phyloP scores from a whole-genome alignment of 495 filamentous ascomycete species.

The Pseudevernia furfuracea region DNA sequence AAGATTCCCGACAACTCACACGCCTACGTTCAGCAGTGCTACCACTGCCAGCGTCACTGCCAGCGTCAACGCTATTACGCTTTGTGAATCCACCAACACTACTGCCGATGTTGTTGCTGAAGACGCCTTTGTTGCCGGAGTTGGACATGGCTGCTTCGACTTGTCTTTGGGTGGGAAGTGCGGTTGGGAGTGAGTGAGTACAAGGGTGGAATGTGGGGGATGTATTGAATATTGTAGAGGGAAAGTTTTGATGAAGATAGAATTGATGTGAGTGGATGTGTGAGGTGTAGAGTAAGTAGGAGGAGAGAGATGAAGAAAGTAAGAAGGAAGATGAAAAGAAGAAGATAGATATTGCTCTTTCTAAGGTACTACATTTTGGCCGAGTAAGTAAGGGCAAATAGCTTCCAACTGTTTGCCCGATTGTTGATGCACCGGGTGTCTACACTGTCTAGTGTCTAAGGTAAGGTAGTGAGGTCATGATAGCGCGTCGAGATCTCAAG shows the following conservation, averaged over 20 bases:
- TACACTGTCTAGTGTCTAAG: too few relatives aligned
- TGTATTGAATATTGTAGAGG: background rate
- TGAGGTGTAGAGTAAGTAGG: too few relatives aligned
- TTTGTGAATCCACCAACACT: background rate
- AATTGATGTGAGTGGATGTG: background rate
- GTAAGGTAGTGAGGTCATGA: background rate
- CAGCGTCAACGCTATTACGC: conserved; percentile 4
- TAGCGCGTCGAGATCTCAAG: background rate
- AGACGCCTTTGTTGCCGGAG: conserved; percentile 18
- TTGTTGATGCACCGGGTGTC: background rate
- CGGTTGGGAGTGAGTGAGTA: background rate
- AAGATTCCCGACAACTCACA: conserved; percentile 14
- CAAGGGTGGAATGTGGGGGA: background rate
- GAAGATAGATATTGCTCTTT: background rate
- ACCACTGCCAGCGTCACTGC: background rate
- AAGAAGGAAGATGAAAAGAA: background rate
- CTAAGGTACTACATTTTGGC: too few relatives aligned
- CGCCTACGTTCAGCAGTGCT: conserved; percentile 22
- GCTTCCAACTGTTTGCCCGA: too few relatives aligned
- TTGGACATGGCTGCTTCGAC: conserved; percentile 16
- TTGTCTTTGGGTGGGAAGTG: background rate
- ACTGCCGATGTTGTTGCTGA: conserved; percentile 18
- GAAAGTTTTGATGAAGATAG: background rate
- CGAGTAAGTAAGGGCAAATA: background rate
- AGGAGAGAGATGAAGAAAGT: too few relatives aligned